These are phyloP conservation scores for Stachybotrys echinatus DNA, from an alignment of 2,329 filamentous ascomycete species.

Conservation along the genomic window DNA sequence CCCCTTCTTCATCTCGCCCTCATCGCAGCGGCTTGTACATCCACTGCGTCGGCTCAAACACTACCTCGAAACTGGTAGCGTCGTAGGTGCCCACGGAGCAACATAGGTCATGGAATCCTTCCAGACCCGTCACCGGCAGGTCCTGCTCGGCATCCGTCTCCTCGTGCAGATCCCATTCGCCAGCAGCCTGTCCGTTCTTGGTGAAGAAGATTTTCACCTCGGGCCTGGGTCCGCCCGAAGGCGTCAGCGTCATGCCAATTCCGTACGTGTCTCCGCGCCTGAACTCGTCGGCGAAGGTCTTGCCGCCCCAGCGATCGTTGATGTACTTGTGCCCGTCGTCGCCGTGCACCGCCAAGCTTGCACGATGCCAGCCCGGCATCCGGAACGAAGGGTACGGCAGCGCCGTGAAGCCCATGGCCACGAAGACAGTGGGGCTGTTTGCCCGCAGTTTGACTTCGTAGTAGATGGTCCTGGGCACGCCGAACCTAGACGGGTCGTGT, in stretches of 20 bases:
- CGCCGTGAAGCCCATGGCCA: slow-evolving; percentile 67
- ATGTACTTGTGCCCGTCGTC: slow-evolving; percentile 75
- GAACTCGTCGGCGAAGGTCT: slow-evolving; percentile 62
- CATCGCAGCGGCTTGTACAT: slow-evolving; percentile 32
- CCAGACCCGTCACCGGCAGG: slow-evolving; percentile 59
- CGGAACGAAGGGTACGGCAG: slow-evolving; percentile 74
- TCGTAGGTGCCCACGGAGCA: slow-evolving; percentile 68
- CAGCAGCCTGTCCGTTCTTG: slow-evolving; percentile 53
- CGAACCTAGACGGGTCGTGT: slow-evolving; percentile 48
- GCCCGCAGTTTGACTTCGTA: slow-evolving; percentile 60
- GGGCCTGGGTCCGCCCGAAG: slow-evolving; percentile 21
- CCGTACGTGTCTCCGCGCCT: slow-evolving; percentile 62
- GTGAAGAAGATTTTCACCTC: slow-evolving; percentile 57
- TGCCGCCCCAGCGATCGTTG: slow-evolving; percentile 70
- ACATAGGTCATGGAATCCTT: slow-evolving; percentile 66
- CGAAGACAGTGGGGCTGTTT: slow-evolving; percentile 38
- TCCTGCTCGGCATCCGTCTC: slow-evolving; percentile 61
- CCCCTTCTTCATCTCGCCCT: background rate
- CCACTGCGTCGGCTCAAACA: slow-evolving; percentile 57
- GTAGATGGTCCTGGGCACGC: slow-evolving; percentile 52
- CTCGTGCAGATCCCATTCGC: slow-evolving; percentile 69
- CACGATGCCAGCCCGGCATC: slow-evolving; percentile 77
- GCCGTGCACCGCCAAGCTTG: slow-evolving; percentile 68
- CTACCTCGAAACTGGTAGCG: slow-evolving; percentile 61
- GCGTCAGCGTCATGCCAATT: slow-evolving; percentile 60